These are phyloP conservation scores for Fagus sylvatica DNA, from an alignment of 306 rosid genomes.

Conservation along the genomic window DNA sequence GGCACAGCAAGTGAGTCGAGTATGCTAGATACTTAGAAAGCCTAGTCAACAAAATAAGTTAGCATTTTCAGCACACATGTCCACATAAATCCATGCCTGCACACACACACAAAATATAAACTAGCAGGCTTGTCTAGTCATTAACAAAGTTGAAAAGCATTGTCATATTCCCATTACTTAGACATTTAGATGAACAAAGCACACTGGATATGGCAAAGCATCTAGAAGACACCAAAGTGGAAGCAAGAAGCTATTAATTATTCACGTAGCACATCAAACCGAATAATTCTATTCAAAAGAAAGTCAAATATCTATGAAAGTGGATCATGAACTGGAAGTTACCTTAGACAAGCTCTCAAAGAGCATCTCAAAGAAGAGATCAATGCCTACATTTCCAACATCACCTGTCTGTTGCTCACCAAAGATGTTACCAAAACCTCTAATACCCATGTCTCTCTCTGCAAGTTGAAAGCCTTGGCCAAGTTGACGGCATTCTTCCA, in stretches of 20 bases:
- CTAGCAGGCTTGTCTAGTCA: neutral
- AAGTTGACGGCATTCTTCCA: slow-evolving; percentile 90
- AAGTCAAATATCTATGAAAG: slow-evolving; percentile 15
- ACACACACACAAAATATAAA: neutral
- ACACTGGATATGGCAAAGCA: neutral
- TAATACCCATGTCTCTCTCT: slow-evolving; percentile 94
- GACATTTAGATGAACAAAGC: neutral
- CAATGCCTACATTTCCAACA: slow-evolving; percentile 95
- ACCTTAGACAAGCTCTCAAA: slow-evolving; percentile 98
- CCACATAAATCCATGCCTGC: neutral
- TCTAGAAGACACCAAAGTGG: slow-evolving; percentile 13
- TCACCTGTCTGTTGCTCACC: slow-evolving; percentile 97
- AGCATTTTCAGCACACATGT: slow-evolving; percentile 6
- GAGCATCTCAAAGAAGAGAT: slow-evolving; percentile 98
- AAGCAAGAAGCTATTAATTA: slow-evolving; percentile 12
- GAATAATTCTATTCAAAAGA: slow-evolving; percentile 14
- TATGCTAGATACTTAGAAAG: slow-evolving; percentile 7
- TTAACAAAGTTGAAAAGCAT: neutral
- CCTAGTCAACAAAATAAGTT: slow-evolving; percentile 1
- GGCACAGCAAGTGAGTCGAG: slow-evolving; percentile 8
- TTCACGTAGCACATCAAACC: neutral
- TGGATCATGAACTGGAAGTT: slow-evolving; percentile 19
- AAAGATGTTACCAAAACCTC: slow-evolving; percentile 96
- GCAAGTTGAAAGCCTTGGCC: slow-evolving; percentile 99
- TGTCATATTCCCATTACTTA: neutral